Base-by-base conservation (phyloP, 108 stramenopile species). In the Nitzschia sp. region DNA sequence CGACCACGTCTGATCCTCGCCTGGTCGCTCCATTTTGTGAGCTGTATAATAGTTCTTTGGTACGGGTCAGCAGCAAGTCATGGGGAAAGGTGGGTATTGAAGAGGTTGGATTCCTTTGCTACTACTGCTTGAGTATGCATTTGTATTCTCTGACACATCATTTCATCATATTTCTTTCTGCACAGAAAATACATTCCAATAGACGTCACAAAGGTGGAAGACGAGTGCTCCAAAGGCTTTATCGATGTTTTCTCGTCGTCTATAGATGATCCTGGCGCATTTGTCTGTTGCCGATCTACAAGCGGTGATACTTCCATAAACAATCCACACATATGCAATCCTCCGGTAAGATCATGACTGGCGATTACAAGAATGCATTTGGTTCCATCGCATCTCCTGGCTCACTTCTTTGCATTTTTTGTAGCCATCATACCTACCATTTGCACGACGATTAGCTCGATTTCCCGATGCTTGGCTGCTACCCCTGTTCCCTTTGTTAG, bases 381-480 rank as follows among this genome's bases (percentile, higher is more conserved):
- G n/a, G 16, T 44, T 17, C 17, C 23, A 34, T 3, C 74, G 64
- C 16, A 53, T 72, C 52, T 5, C n/a, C 16, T 53, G 8, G 8
- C 19, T 15, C 15, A 8, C 13, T 46, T 63, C 32, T 63, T n/a
- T 35, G 6, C 58, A 45, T 67, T 26, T 50, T 66, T 50, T 26
- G 15, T 28, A 58, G 53, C 69, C 45, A 17, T 55, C 19, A 45
- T 68, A 61, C 27, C 62, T 89, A 13, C 78, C 76, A 38, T 80
- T 92, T 73, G 63, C 83, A 31, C 54, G 59, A 58, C 63, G 82
- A 61, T 67, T 93, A 45, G 66, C 89, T 22, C 72, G 66, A 30
- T 77, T 87, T 33, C 82, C 87, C 1, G 89, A 93, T 32, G 88
- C 89, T 13, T 89, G 87, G 89, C 31, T 93, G n/a, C 38, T 93